phyloP scores from a whole-genome alignment of 176 grass and related monocot species.

The Carex cristatella region DNA sequence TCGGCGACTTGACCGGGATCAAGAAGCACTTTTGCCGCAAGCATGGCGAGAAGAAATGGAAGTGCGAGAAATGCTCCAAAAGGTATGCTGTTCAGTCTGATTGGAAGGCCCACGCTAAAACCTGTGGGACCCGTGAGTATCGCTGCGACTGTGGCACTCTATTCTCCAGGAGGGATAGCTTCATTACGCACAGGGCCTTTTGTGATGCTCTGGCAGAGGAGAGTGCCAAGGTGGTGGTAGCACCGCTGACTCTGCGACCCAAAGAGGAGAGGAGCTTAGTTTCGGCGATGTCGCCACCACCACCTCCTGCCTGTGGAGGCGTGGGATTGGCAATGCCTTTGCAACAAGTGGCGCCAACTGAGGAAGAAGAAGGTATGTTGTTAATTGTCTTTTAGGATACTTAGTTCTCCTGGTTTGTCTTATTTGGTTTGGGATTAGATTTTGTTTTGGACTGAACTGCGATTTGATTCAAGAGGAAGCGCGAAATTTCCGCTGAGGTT shows the following conservation, averaged over 20 bases:
- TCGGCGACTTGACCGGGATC: slow-evolving; percentile 84
- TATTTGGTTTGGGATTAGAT: slow-evolving; percentile 14
- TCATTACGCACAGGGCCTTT: slow-evolving; percentile 98
- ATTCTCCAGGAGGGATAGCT: slow-evolving; percentile 94
- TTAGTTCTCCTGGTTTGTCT: slow-evolving; percentile 9
- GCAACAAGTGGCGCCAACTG: slow-evolving; percentile 24
- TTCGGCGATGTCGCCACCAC: background rate
- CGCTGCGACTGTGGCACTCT: slow-evolving; percentile 90
- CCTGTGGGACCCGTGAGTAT: slow-evolving; percentile 87
- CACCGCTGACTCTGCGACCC: background rate
- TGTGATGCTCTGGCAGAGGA: slow-evolving; percentile 95
- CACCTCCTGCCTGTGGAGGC: background rate
- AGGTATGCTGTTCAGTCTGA: slow-evolving; percentile 95
- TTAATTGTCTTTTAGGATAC: background rate
- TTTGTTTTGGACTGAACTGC: background rate
- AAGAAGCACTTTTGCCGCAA: slow-evolving; percentile 98
- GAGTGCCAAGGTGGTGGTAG: slow-evolving; percentile 50
- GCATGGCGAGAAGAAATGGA: slow-evolving; percentile 98
- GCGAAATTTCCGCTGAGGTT: background rate
- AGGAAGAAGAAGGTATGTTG: slow-evolving; percentile 20
- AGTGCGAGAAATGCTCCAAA: slow-evolving; percentile 92
- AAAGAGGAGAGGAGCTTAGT: slow-evolving; percentile 24
- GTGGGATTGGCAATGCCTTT: slow-evolving; percentile 19
- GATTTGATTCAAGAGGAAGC: background rate
- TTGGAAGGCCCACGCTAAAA: slow-evolving; percentile 89